Percentiles rank a stretch among this genome's conserved stretches.
phyloP scores from a whole-genome alignment of 2,329 filamentous ascomycete genomes.

The Beauveria caledonica region DNA sequence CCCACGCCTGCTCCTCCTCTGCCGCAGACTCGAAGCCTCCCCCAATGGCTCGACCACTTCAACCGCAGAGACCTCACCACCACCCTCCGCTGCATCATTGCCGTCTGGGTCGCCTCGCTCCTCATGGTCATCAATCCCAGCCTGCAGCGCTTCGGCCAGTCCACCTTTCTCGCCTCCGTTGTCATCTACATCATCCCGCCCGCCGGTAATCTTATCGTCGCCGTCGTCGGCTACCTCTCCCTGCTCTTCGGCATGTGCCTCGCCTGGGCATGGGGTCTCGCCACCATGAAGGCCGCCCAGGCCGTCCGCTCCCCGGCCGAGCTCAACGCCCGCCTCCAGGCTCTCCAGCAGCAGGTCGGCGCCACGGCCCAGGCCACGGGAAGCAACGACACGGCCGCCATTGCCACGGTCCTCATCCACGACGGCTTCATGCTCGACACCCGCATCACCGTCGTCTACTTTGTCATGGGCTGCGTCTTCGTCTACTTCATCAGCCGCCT shows the following conservation, averaged over 20 bases:
- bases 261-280: constrained; percentile 41
- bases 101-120: constrained; percentile 36
- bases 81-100: constrained; percentile 37
- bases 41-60: constrained; percentile 35
- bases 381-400: constrained; percentile 10
- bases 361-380: constrained; percentile 22
- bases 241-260: constrained; percentile 38
- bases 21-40: constrained; percentile 8
- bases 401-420: constrained; percentile 27
- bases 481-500: constrained; percentile 36
- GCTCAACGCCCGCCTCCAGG: constrained; percentile 25
- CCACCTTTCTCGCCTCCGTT: constrained; percentile 35
- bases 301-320: constrained; percentile 32
- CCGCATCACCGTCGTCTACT: constrained; percentile 31
- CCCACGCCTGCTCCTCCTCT: not conserved
- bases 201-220: constrained; percentile 36
- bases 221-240: constrained; percentile 33
- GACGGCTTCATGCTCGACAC: constrained; percentile 40
- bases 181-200: constrained; percentile 38
- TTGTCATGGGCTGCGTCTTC: constrained; percentile 32
- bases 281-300: constrained; percentile 39
- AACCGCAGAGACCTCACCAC: constrained; percentile 38
- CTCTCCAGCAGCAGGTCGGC: constrained; percentile 29
- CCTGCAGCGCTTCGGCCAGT: constrained; percentile 31
- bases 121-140: constrained; percentile 39